Evolutionary conservation across 1,139 yeast genomes (phyloP), one percentile per base, ranked within the genome.

Genomic region (Suhomyces bokatorum): DNA sequence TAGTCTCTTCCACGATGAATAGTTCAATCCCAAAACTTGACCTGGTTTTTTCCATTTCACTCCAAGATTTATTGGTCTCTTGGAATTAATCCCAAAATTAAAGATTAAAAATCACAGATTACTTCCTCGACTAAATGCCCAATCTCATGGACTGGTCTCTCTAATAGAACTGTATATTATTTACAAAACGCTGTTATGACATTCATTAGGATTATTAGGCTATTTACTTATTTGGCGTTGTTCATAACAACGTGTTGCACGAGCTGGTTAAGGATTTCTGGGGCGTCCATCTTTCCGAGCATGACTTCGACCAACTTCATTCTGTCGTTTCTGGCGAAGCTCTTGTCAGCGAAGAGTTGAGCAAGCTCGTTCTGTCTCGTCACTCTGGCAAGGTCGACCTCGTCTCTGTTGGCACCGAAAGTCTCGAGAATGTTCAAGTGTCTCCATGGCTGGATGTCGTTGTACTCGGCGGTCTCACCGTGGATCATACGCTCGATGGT

Each of bases 401-500:
- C 44, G 10, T 64, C 70, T 51, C 73, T 75, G 62, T 75, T 75
- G 54, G 89, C 88, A 60, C 83, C 85, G 70, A 87, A 87, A 42
- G 85, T 68, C 46, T 83, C 83, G 62, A 87, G 75, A 54, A 87
- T 63, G 45, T 74, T 71, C 65, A 77, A 73, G 69, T 87, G 87
- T 60, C 85, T 77, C 95, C 96, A 87, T 51, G 81, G 75, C 69
- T 87, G 93, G 58, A 87, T 81, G 59, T 84, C 86, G 66, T 87
- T 87, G 73, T 87, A 87, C 37, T 73, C 63, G 35, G 93, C 93
- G 35, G 70, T 74, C 57, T 77, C 82, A 56, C 95, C 96, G 69
- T 87, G 95, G 57, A 87, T 86, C 69, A 87, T 77, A 68, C 89
- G 80, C 72, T 87, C 95, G 64, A 87, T 87, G 52, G 96, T 87